Percentiles rank a stretch among this genome's conserved stretches.
Evolutionary conservation across 2,329 filamentous ascomycete species (phyloP).

Genomic region (Trichoderma pleuroti): DNA sequence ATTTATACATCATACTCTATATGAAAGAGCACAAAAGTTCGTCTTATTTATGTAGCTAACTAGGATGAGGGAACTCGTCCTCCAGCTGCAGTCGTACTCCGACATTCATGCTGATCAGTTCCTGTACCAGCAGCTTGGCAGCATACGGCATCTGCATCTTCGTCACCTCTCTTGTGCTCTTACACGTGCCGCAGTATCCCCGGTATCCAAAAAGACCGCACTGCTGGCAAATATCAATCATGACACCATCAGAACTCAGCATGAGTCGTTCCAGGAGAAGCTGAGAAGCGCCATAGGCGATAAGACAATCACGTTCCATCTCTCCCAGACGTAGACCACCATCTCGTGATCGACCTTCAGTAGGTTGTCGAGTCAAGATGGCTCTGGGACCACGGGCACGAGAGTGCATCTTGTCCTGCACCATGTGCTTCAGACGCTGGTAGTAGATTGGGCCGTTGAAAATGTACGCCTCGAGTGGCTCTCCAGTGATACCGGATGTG

Average conservation of each 20-base stretch:
- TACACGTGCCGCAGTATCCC: slow-evolving; percentile 91
- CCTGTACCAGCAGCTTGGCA: slow-evolving; percentile 92
- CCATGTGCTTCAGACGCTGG: slow-evolving; percentile 99
- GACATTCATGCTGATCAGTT: slow-evolving; percentile 98
- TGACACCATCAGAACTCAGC: slow-evolving; percentile 86
- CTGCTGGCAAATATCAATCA: slow-evolving; percentile 88
- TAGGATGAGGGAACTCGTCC: slow-evolving; percentile 81
- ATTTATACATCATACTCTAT: not conserved
- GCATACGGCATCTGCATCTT: slow-evolving; percentile 98
- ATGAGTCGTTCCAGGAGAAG: slow-evolving; percentile 89
- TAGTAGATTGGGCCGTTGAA: slow-evolving; percentile 99
- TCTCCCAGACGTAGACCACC: slow-evolving; percentile 92
- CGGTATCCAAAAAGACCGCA: slow-evolving; percentile 96
- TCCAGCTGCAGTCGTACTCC: slow-evolving; percentile 84
- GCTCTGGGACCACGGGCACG: slow-evolving; percentile 85
- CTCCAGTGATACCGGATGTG: slow-evolving; percentile 90
- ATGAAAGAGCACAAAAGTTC: not conserved
- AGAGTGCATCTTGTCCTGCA: slow-evolving; percentile 99
- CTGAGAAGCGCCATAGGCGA: slow-evolving; percentile 93
- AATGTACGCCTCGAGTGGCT: slow-evolving; percentile 90
- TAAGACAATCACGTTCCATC: slow-evolving; percentile 98
- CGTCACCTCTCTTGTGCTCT: slow-evolving; percentile 77
- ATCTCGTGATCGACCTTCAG: slow-evolving; percentile 87
- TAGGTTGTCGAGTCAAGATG: slow-evolving; percentile 91
- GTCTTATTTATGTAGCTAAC: slow-evolving; percentile 22